Evolutionary conservation across 345 rosid genomes (phyloP), one percentile per base, ranked within the genome.

Genomic region (Syzygium grande): DNA sequence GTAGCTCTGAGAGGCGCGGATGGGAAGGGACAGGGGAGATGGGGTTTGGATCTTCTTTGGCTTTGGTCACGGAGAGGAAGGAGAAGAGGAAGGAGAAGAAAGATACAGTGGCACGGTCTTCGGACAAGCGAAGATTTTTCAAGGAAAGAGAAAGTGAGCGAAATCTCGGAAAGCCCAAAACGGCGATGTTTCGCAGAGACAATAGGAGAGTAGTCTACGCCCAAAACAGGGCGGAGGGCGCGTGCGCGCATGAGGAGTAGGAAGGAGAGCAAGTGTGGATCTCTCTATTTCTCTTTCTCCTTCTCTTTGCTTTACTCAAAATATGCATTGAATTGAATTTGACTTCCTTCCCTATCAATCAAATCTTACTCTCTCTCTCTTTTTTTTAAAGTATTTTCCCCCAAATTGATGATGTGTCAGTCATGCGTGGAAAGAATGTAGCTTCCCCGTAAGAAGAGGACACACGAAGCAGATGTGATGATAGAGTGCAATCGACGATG

Each of bases 401-500:
- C 43, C 63, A 13, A 34, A 34, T 27, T 59, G 30, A 59, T 59
- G 65, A 59, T 29, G 30, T 59, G 65, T 59, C 27, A 3, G 4
- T 7, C 6, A 30, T 11, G 15, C 0, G 3, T 1, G 46, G 5
- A 43, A 43, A 43, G 46, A 43, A 43, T 4, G 7, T 43, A 43
- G 46, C 46, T 5, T 7, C 46, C 46, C 7, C 46, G 7, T 5
- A 5, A 43, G 7, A 11, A 27, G 5, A 59, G 0, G 27, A 27
- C 0, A 27, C 12, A 0, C 27, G 7, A 7, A 59, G 16, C 1
- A 11, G 1, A 59, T 0, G 30, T 59, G 65, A 0, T 0, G 0
- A 25, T 25, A 27, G 1, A 59, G 0, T 11, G 1, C 16, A n/a
- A 58, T 0, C 7, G 0, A 25, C 1, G 0, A 1, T 11, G 0